phyloP scores from a whole-genome alignment of 1,284 basidiomycete species.

The Thelephora terrestris region DNA sequence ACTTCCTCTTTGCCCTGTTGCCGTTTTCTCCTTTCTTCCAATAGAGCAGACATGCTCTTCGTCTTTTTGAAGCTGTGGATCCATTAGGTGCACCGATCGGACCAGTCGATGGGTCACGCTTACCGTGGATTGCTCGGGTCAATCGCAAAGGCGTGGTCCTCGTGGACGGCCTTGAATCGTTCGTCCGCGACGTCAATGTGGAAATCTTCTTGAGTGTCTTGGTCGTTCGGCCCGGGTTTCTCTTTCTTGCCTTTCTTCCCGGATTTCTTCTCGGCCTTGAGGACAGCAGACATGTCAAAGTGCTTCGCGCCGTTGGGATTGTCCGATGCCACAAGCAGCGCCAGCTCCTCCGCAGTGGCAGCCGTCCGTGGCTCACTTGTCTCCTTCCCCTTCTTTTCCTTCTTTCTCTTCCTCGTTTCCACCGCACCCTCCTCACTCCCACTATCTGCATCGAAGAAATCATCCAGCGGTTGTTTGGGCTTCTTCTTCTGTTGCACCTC shows the following conservation, averaged over 20 bases:
- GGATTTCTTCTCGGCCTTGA: conserved; percentile 72
- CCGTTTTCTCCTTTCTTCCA: conserved; percentile 62
- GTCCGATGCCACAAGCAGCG: conserved; percentile 52
- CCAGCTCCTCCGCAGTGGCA: conserved; percentile 50
- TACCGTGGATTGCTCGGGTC: conserved; percentile 94
- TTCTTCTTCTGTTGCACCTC: conserved; percentile 16
- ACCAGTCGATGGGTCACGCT: conserved; percentile 21
- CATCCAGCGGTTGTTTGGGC: conserved; percentile 34
- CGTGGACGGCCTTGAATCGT: conserved; percentile 81
- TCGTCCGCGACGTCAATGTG: conserved; percentile 80
- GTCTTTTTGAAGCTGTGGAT: conserved; percentile 76
- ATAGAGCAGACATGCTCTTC: conserved; percentile 74
- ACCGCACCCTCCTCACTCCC: conserved; percentile 31
- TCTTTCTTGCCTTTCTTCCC: conserved; percentile 42
- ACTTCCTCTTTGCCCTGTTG: conserved; percentile 30
- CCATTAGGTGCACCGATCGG: not conserved
- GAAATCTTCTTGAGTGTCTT: conserved; percentile 71
- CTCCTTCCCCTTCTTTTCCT: conserved; percentile 15
- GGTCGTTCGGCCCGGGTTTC: conserved; percentile 34
- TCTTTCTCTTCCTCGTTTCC: conserved; percentile 20
- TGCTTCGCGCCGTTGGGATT: conserved; percentile 54
- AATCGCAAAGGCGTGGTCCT: conserved; percentile 90
- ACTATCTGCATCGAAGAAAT: conserved; percentile 59
- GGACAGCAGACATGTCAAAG: conserved; percentile 86
- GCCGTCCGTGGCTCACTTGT: conserved; percentile 8